Conservation (phyloP, 2,329 filamentous ascomycete species). For the Metarhizium brunneum region DNA sequence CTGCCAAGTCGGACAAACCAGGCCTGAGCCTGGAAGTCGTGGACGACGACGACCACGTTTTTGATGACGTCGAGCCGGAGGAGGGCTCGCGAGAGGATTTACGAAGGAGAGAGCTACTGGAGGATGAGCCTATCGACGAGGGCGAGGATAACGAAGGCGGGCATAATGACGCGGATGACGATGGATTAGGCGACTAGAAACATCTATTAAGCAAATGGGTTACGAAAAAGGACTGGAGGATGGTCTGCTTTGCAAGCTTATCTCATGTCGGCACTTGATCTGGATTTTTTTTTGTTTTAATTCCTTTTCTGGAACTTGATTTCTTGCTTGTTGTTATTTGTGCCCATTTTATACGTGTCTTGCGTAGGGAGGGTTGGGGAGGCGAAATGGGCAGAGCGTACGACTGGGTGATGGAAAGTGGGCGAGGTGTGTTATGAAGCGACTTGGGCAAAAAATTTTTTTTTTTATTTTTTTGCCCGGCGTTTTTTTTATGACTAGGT, state of each 20-base stretch:
- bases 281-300: conserved; percentile 8
- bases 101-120: conserved; percentile 43
- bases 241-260: not conserved
- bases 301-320: not conserved
- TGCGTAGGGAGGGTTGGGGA: not conserved
- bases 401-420: not conserved
- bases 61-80: conserved; percentile 42
- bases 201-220: not conserved
- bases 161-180: conserved; percentile 32
- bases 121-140: conserved; percentile 33
- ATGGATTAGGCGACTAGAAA: conserved; percentile 35
- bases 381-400: not conserved
- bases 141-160: conserved; percentile 19
- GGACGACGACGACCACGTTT: conserved; percentile 30
- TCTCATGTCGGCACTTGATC: not conserved
- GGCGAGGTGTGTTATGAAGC: not conserved
- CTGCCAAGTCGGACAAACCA: conserved; percentile 19
- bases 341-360: not conserved
- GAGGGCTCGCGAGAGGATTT: conserved; percentile 52
- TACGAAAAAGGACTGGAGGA: not conserved
- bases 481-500: not conserved
- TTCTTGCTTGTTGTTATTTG: not conserved
- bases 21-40: conserved; percentile 35
- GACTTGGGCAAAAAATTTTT: not conserved
- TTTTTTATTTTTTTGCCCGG: conserved; percentile 6